Base-by-base conservation (phyloP, 2,329 filamentous ascomycete species). In the Penicillium sp. region DNA sequence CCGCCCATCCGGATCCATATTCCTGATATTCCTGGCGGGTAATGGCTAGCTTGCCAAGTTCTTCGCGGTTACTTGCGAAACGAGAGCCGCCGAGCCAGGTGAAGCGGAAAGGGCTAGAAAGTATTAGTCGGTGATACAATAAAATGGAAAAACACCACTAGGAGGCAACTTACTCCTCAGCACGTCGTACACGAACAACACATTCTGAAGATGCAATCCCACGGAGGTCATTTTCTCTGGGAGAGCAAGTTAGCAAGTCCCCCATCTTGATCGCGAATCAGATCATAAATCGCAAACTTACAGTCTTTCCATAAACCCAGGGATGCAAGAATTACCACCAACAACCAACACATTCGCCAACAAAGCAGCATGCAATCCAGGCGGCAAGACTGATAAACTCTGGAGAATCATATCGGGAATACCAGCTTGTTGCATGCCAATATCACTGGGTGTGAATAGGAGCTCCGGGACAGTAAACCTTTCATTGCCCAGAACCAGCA, bases 11-110 rank as follows among this genome's bases (percentile, higher is more conserved):
- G 59, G 85, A 86, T 9, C 95, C 95, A 72, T 93, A 80, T 76
- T 99, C 95, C 56, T 95, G 88, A 75, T 99, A 99, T 73, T 99
- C 92, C 64, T 91, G 86, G 74, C 91, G 92, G 0, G 91, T 95
- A n/a, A 97, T 91, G 1, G 88, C 85, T 13, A 93, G 78, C 53
- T 84, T 84, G 63, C 88, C 84, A 56, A 96, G 66, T 55, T 82
- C 81, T 42, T 90, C 84, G 45, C 83, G 82, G 70, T 93, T 88
- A 55, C 81, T 86, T 0, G 92, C 92, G 59, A 97, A 82, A 61
- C 88, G 85, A 24, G 91, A 90, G n/a, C 89, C 94, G 17, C 95
- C 95, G 13, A 88, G 80, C 94, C 94, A 99, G 0, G 91, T 92
- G 66, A 89, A 91, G 26, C 87, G 89, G 67, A 97, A 84, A 0